Conservation (phyloP, 805 yeast species). For the Diddensiella santjacobensis region DNA sequence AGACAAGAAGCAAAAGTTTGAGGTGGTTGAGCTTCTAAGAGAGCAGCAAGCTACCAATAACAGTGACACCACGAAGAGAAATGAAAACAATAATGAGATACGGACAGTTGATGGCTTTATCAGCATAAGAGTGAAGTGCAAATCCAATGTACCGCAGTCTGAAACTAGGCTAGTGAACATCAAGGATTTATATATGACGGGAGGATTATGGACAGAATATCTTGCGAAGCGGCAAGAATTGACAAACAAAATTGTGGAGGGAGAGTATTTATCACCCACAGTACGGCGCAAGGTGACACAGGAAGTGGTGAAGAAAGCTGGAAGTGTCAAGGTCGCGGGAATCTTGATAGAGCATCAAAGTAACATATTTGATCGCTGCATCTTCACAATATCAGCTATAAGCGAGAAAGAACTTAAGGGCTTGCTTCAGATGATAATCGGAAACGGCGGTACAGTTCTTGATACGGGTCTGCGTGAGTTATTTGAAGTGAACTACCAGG, state of each 20-base stretch:
- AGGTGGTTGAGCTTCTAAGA: slow-evolving; percentile 14
- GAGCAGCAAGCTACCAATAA: background rate
- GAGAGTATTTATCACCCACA: background rate
- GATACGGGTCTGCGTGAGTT: slow-evolving; percentile 21
- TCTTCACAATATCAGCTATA: slow-evolving; percentile 21
- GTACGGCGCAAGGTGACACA: background rate
- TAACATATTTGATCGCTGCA: slow-evolving; percentile 18
- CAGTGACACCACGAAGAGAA: background rate
- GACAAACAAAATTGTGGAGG: slow-evolving; percentile 4
- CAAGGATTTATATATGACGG: slow-evolving; percentile 4
- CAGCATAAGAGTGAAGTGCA: background rate
- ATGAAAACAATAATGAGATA: background rate
- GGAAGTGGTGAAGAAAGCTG: background rate
- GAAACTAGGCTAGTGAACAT: background rate
- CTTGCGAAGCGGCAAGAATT: slow-evolving; percentile 8
- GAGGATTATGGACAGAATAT: slow-evolving; percentile 9
- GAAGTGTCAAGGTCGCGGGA: background rate
- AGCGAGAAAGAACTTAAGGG: slow-evolving; percentile 13
- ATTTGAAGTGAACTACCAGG: slow-evolving; percentile 12
- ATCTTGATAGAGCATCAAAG: background rate
- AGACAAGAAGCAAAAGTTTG: slow-evolving; percentile 14
- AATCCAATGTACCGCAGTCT: background rate
- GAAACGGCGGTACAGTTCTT: slow-evolving; percentile 22
- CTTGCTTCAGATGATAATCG: slow-evolving; percentile 9
- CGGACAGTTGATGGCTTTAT: background rate